Conservation (phyloP, 495 filamentous ascomycete species). For the Aspergillus asperescens region DNA sequence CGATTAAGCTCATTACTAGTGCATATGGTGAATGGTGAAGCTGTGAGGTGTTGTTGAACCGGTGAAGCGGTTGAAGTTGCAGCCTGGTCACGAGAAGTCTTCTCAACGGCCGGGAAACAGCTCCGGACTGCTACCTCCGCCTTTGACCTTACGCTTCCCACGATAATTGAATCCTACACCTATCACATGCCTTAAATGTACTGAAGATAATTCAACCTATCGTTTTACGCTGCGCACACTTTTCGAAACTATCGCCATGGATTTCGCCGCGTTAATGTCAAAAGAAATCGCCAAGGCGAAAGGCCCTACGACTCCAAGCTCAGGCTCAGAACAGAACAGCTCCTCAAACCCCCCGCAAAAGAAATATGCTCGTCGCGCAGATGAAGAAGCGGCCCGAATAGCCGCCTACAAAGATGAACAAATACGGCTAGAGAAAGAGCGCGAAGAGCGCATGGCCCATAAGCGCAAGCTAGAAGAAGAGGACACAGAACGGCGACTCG, state of each 20-base stretch:
- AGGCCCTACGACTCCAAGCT: conserved; percentile 27
- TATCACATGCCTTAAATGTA: not conserved
- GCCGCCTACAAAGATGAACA: conserved; percentile 80
- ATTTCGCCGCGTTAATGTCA: conserved; percentile 89
- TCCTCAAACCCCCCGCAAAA: conserved; percentile 42
- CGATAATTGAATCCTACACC: not conserved
- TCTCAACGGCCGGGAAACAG: conserved; percentile 5
- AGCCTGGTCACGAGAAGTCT: not conserved
- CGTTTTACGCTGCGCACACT: not conserved
- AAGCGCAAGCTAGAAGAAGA: conserved; percentile 94
- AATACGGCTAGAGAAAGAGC: conserved; percentile 58
- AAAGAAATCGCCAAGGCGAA: conserved; percentile 81
- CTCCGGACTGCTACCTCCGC: not conserved
- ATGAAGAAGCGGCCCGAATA: conserved; percentile 76
- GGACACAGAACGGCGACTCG: conserved; percentile 58
- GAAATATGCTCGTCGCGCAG: conserved; percentile 83
- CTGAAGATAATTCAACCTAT: not conserved
- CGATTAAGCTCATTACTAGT: not conserved
- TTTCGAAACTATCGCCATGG: conserved; percentile 55
- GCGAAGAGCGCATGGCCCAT: conserved; percentile 57
- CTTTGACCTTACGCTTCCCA: not conserved
- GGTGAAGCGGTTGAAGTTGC: not conserved
- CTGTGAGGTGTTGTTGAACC: not conserved
- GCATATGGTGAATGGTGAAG: not conserved
- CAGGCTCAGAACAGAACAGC: conserved; percentile 23